Evolutionary conservation across 2,329 filamentous ascomycete genomes (phyloP).

Genomic region (Alternaria infectoria): DNA sequence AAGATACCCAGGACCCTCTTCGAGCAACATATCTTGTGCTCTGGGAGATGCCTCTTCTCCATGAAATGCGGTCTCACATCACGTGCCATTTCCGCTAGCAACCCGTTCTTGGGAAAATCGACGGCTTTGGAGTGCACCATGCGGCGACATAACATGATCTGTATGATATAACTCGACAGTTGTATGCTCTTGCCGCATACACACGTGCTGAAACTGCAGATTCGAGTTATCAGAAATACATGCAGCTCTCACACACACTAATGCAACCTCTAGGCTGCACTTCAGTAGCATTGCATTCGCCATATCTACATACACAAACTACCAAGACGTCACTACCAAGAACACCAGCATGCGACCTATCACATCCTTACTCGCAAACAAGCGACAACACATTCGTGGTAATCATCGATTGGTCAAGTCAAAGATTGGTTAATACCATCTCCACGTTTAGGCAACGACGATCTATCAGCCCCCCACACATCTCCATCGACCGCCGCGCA

Average conservation of each 20-base stretch:
- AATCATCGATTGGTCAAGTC: background rate
- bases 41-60: constrained; percentile 66
- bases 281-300: background rate
- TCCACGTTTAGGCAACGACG: background rate
- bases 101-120: constrained; percentile 91
- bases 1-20: constrained; percentile 76
- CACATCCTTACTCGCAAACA: background rate
- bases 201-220: background rate
- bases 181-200: background rate
- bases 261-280: background rate
- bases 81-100: constrained; percentile 72
- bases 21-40: constrained; percentile 67
- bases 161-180: background rate
- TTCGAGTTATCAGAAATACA: background rate
- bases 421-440: background rate
- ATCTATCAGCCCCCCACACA: background rate
- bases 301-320: background rate
- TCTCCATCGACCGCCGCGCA: no score
- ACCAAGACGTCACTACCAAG: background rate
- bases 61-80: constrained; percentile 81
- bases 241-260: background rate
- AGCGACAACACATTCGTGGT: background rate
- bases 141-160: background rate
- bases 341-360: background rate
- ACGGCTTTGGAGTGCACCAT: constrained; percentile 85